Percentiles rank a stretch among this genome's conserved stretches.
These are phyloP conservation scores for Eremothecium coryli DNA, from an alignment of 1,139 yeast species.

Conservation along the genomic window DNA sequence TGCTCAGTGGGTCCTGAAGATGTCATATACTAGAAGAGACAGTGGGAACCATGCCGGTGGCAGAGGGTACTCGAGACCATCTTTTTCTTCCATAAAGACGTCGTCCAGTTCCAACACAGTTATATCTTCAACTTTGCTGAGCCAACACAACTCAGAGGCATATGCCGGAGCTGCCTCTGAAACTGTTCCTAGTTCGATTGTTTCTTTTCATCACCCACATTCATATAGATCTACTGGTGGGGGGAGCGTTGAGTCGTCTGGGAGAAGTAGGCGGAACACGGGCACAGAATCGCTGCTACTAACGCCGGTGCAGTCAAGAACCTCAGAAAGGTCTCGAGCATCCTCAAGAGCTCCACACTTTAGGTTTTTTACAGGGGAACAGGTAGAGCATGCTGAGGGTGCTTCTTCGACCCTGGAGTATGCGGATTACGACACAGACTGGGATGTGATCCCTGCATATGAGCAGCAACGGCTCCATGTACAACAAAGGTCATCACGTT, in stretches of 20 bases:
- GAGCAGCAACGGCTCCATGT: constrained; percentile 35
- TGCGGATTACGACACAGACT: constrained; percentile 52
- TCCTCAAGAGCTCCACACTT: constrained; percentile 38
- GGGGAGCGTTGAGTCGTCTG: constrained; percentile 24
- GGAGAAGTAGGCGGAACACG: constrained; percentile 26
- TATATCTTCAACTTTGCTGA: constrained; percentile 24
- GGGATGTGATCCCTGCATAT: constrained; percentile 47
- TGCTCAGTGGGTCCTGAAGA: not conserved
- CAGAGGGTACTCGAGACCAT: constrained; percentile 9
- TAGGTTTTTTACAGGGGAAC: constrained; percentile 72
- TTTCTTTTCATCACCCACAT: constrained; percentile 69
- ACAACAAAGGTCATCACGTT: constrained; percentile 24
- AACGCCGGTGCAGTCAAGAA: constrained; percentile 7
- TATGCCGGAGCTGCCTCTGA: constrained; percentile 88
- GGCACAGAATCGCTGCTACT: constrained; percentile 24
- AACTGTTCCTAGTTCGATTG: constrained; percentile 80
- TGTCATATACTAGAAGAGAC: constrained; percentile 3
- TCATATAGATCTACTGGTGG: constrained; percentile 27
- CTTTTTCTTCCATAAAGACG: constrained; percentile 27
- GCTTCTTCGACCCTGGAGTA: constrained; percentile 64
- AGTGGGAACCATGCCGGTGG: not conserved
- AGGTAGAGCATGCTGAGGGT: constrained; percentile 81
- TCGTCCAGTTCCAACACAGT: constrained; percentile 27
- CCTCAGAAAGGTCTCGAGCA: constrained; percentile 16
- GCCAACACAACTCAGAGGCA: constrained; percentile 47